Evolutionary conservation across 2,329 filamentous ascomycete genomes (phyloP).

Genomic region (Cladosporium sp.): DNA sequence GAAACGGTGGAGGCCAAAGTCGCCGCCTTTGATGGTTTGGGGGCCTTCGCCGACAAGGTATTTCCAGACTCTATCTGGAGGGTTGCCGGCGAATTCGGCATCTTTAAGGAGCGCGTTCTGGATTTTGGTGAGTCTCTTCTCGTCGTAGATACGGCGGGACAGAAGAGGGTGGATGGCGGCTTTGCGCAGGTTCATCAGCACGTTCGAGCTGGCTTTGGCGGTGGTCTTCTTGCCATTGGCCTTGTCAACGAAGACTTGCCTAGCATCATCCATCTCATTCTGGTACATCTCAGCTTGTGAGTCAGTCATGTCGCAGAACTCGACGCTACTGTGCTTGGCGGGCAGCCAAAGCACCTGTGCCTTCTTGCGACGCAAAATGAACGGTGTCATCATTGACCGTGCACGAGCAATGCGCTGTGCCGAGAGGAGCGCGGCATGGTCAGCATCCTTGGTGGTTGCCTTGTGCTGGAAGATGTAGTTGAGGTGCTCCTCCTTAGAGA

Average conservation of each 20-base stretch:
- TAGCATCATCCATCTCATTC: constrained; percentile 64
- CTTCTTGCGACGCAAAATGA: constrained; percentile 92
- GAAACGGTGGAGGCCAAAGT: constrained; percentile 64
- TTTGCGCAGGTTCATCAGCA: constrained; percentile 86
- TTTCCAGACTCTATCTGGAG: constrained; percentile 48
- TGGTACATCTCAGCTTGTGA: constrained; percentile 75
- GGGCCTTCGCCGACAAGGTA: constrained; percentile 74
- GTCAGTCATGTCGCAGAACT: constrained; percentile 77
- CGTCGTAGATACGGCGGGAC: constrained; percentile 77
- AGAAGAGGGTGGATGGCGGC: constrained; percentile 89
- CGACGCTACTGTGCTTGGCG: constrained; percentile 73
- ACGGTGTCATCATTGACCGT: constrained; percentile 89
- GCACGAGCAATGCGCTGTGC: constrained; percentile 84
- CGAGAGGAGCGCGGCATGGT: constrained; percentile 79
- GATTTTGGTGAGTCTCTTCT: constrained; percentile 76
- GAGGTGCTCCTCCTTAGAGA: constrained; percentile 74
- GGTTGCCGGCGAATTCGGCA: constrained; percentile 38
- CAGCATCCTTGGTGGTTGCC: constrained; percentile 75
- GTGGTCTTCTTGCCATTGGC: constrained; percentile 60
- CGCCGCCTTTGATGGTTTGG: constrained; percentile 73
- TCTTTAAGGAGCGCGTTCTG: constrained; percentile 34
- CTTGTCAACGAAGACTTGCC: constrained; percentile 62
- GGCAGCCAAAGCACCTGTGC: constrained; percentile 82
- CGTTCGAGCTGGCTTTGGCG: constrained; percentile 33
- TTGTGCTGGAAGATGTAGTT: constrained; percentile 89